Evolutionary conservation across 2,329 filamentous ascomycete species (phyloP).

Genomic region (Pyricularia sp.): DNA sequence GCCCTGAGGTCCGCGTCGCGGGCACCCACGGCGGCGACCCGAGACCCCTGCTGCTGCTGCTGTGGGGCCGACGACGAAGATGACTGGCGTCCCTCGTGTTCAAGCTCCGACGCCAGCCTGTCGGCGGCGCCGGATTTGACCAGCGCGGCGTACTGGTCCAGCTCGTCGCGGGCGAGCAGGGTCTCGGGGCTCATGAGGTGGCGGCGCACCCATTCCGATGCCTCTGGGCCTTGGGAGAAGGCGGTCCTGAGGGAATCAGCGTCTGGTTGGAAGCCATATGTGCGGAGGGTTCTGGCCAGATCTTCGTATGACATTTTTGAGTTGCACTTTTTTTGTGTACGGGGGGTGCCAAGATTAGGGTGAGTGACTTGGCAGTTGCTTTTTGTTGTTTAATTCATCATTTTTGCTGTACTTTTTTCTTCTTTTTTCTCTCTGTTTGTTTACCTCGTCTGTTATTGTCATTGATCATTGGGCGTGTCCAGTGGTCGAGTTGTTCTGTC

Average conservation of each 20-base stretch:
- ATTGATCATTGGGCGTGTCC: neutral
- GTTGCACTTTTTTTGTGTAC: neutral
- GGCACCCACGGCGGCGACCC: constrained; percentile 33
- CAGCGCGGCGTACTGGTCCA: constrained; percentile 34
- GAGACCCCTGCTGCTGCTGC: constrained; percentile 12
- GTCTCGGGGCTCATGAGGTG: constrained; percentile 38
- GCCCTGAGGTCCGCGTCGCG: constrained; percentile 48
- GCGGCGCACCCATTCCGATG: constrained; percentile 37
- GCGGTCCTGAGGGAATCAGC: constrained; percentile 20
- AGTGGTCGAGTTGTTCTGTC: neutral
- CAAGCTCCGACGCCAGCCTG: neutral
- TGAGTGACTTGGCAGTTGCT: neutral
- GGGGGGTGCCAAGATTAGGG: neutral
- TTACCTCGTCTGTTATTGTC: neutral
- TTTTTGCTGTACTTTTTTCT: neutral
- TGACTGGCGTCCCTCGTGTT: neutral
- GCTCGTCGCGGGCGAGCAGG: constrained; percentile 43
- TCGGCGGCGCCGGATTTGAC: neutral
- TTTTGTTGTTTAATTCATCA: neutral
- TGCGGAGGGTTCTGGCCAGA: constrained; percentile 8
- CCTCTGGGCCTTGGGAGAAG: constrained; percentile 23
- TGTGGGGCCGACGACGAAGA: neutral
- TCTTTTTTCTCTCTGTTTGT: too few species aligned
- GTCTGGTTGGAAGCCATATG: constrained; percentile 6
- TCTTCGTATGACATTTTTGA: constrained; percentile 7